Evolutionary conservation across 1,284 basidiomycete genomes (phyloP), one percentile per base, ranked within the genome.

Genomic region (Stygiomarasmius scandens): DNA sequence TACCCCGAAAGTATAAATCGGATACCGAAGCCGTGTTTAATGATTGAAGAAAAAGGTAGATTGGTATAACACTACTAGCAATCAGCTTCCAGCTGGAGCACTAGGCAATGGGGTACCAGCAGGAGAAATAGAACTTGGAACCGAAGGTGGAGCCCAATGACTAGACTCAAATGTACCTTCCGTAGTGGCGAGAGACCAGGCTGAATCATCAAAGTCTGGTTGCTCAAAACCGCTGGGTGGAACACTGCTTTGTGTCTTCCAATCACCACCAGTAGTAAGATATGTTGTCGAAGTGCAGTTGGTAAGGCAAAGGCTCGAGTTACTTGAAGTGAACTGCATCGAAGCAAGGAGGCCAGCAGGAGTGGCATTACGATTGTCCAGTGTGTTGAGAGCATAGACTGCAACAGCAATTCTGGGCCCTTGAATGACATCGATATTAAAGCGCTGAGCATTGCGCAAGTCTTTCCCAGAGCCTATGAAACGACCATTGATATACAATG

Each of bases 241-340:
- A 9, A 25, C 52, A 14, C 46, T 45, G 11, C 38, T 36, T n/a
- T 32, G 24, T n/a, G 29, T 4, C 29, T 54, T 54, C 52, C 44
- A 54, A n/a, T 20, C 41, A 8, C 32, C 52, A 25, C 46, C 52
- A 36, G 52, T 47, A 34, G 34, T 36, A 44, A 22, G 36, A 54
- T 32, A 44, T 27, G 45, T 44, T 14, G 41, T 46, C 6, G 47
- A 24, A 24, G 52, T 47, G 19, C 52, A 53, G 22, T 45, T 45
- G 22, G 45, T 32, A n/a, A 54, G 19, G 29, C 52, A 54, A 47
- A 45, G 43, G 61, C 69, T 84, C 54, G 85, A 77, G 50, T 84
- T 81, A 63, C 70, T 83, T 48, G 80, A 79, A 64, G 77, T 73
- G 63, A 86, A 10, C 3, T 45, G 52, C 27, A 54, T 54, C 20